phyloP scores from a whole-genome alignment of 176 grass and related monocot genomes.

The Zea luxurians region DNA sequence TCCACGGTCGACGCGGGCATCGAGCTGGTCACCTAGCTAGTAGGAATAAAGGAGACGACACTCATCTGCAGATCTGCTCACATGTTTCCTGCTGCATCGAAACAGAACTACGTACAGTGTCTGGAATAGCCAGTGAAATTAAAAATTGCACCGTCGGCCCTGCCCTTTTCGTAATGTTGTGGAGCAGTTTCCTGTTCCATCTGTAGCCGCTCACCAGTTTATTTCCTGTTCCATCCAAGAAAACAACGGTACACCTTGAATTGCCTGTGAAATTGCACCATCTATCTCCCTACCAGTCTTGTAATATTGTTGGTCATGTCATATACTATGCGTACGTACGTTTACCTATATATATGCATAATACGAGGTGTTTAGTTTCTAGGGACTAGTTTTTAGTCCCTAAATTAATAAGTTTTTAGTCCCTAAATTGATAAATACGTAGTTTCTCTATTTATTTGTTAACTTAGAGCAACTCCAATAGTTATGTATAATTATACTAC shows the following conservation, averaged over 20 bases:
- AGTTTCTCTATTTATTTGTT: too few relatives aligned
- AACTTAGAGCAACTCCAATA: too few relatives aligned
- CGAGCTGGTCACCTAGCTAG: conserved; percentile 26
- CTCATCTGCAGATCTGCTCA: not conserved
- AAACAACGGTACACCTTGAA: not conserved
- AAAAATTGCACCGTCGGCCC: not conserved
- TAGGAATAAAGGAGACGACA: not conserved
- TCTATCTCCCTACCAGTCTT: not conserved
- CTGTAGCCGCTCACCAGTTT: not conserved
- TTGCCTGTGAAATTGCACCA: not conserved
- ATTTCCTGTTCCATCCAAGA: not conserved
- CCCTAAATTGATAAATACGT: too few relatives aligned
- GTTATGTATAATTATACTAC: too few relatives aligned
- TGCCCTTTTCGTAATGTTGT: not conserved
- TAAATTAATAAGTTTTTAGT: too few relatives aligned
- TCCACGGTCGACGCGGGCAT: conserved; percentile 48
- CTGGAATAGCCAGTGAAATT: too few relatives aligned
- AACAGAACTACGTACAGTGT: not conserved
- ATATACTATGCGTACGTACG: not conserved
- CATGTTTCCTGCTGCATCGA: not conserved
- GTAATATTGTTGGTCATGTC: not conserved
- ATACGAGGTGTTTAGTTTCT: too few relatives aligned
- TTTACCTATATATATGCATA: too few relatives aligned
- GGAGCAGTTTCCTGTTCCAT: not conserved
- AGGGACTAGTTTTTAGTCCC: too few relatives aligned